Evolutionary conservation across 108 stramenopile genomes (phyloP), one percentile per base, ranked within the genome.

Genomic region (Chaetoceros muelleri): DNA sequence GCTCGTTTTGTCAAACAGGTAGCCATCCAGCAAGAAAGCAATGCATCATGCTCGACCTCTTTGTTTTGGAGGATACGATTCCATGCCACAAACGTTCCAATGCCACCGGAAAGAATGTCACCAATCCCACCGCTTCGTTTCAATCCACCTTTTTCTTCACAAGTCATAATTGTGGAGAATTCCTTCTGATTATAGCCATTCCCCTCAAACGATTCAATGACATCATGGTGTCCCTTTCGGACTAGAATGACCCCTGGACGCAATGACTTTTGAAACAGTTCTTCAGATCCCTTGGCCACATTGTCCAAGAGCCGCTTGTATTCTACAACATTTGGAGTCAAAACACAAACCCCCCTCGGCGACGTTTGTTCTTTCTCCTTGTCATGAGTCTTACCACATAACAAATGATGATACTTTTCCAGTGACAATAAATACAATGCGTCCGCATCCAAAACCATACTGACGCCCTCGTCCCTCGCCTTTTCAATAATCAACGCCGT

Each of bases 51-150:
- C 50, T 53, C 57, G 23, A 52, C 18, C 29, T 30, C 52, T 44
- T 46, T 44, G 24, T 54, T 25, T 10, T 71, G 30, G 53, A 87
- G 51, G 47, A 92, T 75, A 19, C 8, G 22, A 59, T 90, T 73
- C 93, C 91, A 94, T 3, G 80, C 80, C 63, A 83, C 40, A 24
- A 92, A 78, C 10, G 86, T 78, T 30, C 78, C 86, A 28, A 87
- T 55, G 0, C 83, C 76, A 24, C 93, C 93, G 16, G 95, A 76
- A 57, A 99, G 67, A 17, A 99, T 72, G 68, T 99, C 98, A 10
- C 98, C 98, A 50, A 97, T 81, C 17, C 98, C 98, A 46, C 98
- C 98, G 30, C 95, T 95, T 47, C 98, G 81, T 64, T 96, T 90
- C 56, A 79, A 68, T 1, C 93, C 90, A 0, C 95, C 94, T 30